Conservation (phyloP, 768 basidiomycete species). For the Crassisporium funariophilum region DNA sequence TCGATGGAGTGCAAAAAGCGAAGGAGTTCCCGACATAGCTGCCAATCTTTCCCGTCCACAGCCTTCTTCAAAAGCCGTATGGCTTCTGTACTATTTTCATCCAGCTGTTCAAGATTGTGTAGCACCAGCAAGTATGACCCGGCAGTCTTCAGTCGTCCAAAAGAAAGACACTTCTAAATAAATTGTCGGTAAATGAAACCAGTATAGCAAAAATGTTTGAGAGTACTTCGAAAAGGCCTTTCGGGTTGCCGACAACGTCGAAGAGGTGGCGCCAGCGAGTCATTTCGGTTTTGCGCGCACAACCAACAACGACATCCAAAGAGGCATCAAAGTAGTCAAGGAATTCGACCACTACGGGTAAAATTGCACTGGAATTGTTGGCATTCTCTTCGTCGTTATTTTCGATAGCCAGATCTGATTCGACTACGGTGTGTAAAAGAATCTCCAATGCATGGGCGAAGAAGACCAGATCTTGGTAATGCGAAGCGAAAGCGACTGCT, state of each 20-base stretch:
- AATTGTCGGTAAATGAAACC: constrained; percentile 1
- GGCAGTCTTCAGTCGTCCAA: constrained; percentile 81
- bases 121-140: constrained; percentile 92
- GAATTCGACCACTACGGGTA: constrained; percentile 81
- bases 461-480: constrained; percentile 87
- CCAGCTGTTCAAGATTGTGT: constrained; percentile 89
- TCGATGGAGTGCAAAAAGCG: constrained; percentile 94
- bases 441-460: constrained; percentile 95
- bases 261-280: constrained; percentile 89
- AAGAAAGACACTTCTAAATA: constrained; percentile 68
- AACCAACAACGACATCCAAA: constrained; percentile 92
- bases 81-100: constrained; percentile 78
- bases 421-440: constrained; percentile 89
- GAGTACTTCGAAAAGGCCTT: constrained; percentile 84
- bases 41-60: constrained; percentile 79
- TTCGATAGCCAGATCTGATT: constrained; percentile 65
- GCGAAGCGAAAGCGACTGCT: constrained; percentile 82
- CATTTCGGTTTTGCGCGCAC: constrained; percentile 95
- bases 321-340: constrained; percentile 92
- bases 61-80: constrained; percentile 79
- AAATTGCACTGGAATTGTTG: constrained; percentile 39
- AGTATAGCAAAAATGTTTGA: background rate
- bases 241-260: constrained; percentile 87
- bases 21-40: constrained; percentile 87
- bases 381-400: constrained; percentile 31